Evolutionary conservation across 768 basidiomycete genomes (phyloP).

Genomic region (Agrocybe praecox): DNA sequence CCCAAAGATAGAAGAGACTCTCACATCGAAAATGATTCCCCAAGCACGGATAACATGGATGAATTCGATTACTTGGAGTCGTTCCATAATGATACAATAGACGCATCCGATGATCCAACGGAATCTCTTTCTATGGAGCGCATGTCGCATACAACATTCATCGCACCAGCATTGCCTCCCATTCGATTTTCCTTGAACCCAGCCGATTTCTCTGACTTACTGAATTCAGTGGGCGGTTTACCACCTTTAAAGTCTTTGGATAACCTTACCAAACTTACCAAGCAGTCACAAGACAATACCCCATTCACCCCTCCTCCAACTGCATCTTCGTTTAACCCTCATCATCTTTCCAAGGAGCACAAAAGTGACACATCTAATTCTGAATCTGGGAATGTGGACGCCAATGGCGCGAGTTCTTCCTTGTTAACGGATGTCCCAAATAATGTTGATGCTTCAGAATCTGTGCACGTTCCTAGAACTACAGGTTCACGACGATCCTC

Average conservation of each 20-base stretch:
- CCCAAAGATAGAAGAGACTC: conserved; percentile 39
- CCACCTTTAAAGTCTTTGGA: conserved; percentile 49
- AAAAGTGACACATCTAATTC: not conserved
- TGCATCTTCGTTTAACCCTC: conserved; percentile 21
- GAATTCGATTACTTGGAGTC: conserved; percentile 28
- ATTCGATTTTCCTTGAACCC: conserved; percentile 90
- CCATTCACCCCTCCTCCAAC: conserved; percentile 38
- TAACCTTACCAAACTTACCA: conserved; percentile 46
- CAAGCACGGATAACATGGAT: conserved; percentile 5
- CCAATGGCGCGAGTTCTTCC: not conserved
- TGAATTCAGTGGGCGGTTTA: conserved; percentile 58
- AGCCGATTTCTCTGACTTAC: conserved; percentile 78
- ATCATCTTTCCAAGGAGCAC: not conserved
- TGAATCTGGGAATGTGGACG: not conserved
- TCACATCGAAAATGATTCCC: conserved; percentile 3
- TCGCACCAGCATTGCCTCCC: conserved; percentile 85
- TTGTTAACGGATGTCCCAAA: not conserved
- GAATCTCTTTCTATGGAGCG: conserved; percentile 70
- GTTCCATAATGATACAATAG: conserved; percentile 32
- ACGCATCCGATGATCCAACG: conserved; percentile 44
- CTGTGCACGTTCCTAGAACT: not conserved
- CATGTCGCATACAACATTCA: conserved; percentile 73
- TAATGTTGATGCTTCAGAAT: not conserved
- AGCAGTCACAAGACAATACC: conserved; percentile 24
- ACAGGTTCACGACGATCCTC: conserved; percentile 32